phyloP scores from a whole-genome alignment of 345 rosid species.

The Conringia planisiliqua region DNA sequence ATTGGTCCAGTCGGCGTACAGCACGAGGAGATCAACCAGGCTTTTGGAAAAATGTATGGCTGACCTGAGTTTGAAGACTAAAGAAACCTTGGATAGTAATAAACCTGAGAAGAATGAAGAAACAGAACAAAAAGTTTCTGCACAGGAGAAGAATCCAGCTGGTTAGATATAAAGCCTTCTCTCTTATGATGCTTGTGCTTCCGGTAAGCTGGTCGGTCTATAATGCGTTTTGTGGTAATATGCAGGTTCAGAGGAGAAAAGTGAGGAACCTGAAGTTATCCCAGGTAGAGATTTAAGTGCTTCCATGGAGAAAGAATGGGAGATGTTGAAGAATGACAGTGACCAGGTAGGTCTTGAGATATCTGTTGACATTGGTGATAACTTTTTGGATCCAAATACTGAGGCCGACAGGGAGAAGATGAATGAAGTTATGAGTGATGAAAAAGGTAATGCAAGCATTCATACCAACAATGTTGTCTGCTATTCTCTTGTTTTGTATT shows the following conservation, averaged over 20 bases:
- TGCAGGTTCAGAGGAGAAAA: slow-evolving; percentile 19
- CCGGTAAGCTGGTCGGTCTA: background rate
- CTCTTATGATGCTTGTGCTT: background rate
- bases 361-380: background rate
- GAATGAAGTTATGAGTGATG: slow-evolving; percentile 3
- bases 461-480: background rate
- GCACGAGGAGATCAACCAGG: slow-evolving; percentile 71
- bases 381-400: slow-evolving; percentile 17
- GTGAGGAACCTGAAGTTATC: slow-evolving; percentile 10
- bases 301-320: slow-evolving; percentile 33
- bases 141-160: slow-evolving; percentile 2
- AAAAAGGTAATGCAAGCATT: slow-evolving; percentile 3
- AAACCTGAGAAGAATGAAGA: slow-evolving; percentile 1
- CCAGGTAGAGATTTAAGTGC: slow-evolving; percentile 30
- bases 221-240: background rate
- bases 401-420: background rate
- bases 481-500: background rate
- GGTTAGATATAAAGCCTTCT: slow-evolving; percentile 13
- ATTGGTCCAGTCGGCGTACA: slow-evolving; percentile 42
- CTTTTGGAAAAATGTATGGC: slow-evolving; percentile 60
- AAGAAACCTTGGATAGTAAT: slow-evolving; percentile 4
- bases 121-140: slow-evolving; percentile 3
- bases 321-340: slow-evolving; percentile 16
- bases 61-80: slow-evolving; percentile 47
- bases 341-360: background rate